phyloP scores from a whole-genome alignment of 1,139 yeast species.

The Saccharomyces hybrid region DNA sequence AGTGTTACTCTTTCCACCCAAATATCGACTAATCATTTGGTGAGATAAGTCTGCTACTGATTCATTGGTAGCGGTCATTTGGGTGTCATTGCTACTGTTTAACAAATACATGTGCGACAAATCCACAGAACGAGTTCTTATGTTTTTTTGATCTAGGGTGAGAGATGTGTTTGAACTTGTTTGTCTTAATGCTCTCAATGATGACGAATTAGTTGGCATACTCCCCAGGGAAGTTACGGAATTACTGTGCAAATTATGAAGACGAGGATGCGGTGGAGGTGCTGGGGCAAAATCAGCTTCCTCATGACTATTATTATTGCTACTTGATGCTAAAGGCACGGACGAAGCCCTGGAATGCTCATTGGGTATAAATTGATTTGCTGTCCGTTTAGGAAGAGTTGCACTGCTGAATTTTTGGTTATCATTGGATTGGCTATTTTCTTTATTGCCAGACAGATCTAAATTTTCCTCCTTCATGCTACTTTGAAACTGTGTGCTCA shows the following conservation, averaged over 20 bases:
- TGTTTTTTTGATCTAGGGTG: conserved; percentile 5
- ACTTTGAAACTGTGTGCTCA: background rate
- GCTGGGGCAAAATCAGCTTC: background rate
- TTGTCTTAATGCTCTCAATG: background rate
- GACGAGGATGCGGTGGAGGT: background rate
- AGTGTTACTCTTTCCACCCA: conserved; percentile 42
- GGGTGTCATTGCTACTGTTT: conserved; percentile 31
- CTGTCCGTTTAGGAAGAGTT: background rate
- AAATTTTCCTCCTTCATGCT: background rate
- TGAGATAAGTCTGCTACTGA: conserved; percentile 36
- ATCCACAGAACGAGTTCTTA: conserved; percentile 33
- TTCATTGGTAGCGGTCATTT: conserved; percentile 35
- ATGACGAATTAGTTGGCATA: background rate
- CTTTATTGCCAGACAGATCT: background rate
- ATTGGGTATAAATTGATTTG: background rate
- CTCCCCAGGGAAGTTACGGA: background rate
- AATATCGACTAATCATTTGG: conserved; percentile 38
- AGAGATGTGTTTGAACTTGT: background rate
- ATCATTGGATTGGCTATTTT: background rate
- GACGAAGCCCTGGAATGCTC: background rate
- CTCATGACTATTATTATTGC: background rate
- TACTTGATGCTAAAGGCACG: background rate
- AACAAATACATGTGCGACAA: conserved; percentile 35
- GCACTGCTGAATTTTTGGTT: background rate
- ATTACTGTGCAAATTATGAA: background rate